Conservation (phyloP, 768 basidiomycete species). For the Guyanaporus albipodus region DNA sequence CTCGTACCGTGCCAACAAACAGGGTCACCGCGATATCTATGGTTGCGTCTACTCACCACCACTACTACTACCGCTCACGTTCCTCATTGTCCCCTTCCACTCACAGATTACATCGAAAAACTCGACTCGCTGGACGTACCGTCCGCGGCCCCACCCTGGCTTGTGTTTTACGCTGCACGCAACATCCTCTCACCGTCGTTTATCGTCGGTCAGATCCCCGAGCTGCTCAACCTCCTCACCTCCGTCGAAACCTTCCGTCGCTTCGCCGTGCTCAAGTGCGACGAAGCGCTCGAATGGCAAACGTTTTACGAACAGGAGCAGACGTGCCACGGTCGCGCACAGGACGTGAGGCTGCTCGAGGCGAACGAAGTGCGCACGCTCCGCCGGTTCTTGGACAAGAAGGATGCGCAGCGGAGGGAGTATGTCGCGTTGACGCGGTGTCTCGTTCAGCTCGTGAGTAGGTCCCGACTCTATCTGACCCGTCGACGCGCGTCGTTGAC, state of each 20-base stretch:
- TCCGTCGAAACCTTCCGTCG: slow-evolving; percentile 23
- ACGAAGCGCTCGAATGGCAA: slow-evolving; percentile 26
- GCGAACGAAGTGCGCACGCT: slow-evolving; percentile 14
- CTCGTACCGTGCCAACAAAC: slow-evolving; percentile 7
- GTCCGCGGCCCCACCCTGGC: slow-evolving; percentile 5
- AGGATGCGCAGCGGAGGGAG: slow-evolving; percentile 14
- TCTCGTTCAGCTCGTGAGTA: slow-evolving; percentile 21
- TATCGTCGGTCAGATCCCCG: slow-evolving; percentile 30
- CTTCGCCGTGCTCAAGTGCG: slow-evolving; percentile 12
- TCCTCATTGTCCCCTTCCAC: neutral
- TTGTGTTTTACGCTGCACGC: slow-evolving; percentile 27
- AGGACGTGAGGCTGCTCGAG: slow-evolving; percentile 19
- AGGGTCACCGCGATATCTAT: slow-evolving; percentile 14
- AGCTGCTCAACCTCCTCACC: slow-evolving; percentile 24
- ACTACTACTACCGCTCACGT: neutral
- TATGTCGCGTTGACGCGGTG: slow-evolving; percentile 23
- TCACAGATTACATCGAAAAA: slow-evolving; percentile 11
- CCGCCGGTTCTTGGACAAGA: slow-evolving; percentile 8
- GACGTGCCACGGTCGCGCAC: neutral
- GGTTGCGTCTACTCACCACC: slow-evolving; percentile 6
- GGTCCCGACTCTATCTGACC: neutral
- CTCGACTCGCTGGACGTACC: neutral
- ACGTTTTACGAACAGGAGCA: slow-evolving; percentile 17
- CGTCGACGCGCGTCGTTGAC: neutral
- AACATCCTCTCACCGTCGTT: slow-evolving; percentile 30